Evolutionary conservation across 208 protist genomes (phyloP).

Genomic region (Wallacemonas collosoma): DNA sequence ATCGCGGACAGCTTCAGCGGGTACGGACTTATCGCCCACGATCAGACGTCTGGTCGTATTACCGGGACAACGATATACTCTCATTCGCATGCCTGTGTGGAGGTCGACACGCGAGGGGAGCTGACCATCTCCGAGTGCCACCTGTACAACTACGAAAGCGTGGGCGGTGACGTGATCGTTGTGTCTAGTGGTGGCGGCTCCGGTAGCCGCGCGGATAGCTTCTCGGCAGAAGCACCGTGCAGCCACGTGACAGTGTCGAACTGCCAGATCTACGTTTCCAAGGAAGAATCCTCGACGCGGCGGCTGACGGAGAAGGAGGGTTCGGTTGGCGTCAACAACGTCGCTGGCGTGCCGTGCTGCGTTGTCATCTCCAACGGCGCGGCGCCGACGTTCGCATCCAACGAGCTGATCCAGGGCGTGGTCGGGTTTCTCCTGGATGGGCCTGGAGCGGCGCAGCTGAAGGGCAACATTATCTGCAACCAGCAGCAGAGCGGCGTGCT

Average conservation of each 20-base stretch:
- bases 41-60: constrained; percentile 55
- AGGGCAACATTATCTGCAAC: constrained; percentile 70
- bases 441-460: constrained; percentile 56
- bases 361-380: constrained; percentile 72
- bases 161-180: constrained; percentile 52
- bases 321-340: constrained; percentile 10
- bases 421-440: constrained; percentile 80
- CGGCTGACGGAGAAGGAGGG: background rate
- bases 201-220: constrained; percentile 14
- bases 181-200: constrained; percentile 27
- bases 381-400: constrained; percentile 58
- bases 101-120: constrained; percentile 80
- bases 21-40: constrained; percentile 65
- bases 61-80: constrained; percentile 55
- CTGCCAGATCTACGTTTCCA: constrained; percentile 66
- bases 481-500: constrained; percentile 82
- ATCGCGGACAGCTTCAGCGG: constrained; percentile 76
- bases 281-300: constrained; percentile 6
- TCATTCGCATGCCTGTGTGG: constrained; percentile 55
- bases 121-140: constrained; percentile 57
- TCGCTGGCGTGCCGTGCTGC: constrained; percentile 44
- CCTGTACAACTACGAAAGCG: constrained; percentile 55
- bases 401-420: constrained; percentile 73
- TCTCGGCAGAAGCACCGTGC: constrained; percentile 29
- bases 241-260: constrained; percentile 55